Evolutionary conservation across 108 stramenopile genomes (phyloP).

Genomic region (Aurantiochytrium sp.): DNA sequence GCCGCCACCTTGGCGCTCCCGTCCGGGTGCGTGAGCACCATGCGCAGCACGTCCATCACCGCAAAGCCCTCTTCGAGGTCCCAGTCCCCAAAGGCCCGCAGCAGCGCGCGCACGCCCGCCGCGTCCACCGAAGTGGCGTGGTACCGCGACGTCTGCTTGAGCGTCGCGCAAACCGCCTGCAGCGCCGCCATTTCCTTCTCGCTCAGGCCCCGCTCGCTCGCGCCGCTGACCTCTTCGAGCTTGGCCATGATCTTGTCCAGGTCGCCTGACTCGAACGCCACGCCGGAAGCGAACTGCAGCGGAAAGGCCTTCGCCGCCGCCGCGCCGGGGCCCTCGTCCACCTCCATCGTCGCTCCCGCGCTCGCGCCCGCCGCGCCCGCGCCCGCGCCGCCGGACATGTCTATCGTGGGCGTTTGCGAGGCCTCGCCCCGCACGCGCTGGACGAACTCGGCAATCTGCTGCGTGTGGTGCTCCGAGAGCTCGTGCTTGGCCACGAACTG

Average conservation of each 20-base stretch:
- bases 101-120: background rate
- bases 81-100: background rate
- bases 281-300: background rate
- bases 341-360: background rate
- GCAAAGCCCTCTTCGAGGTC: background rate
- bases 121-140: background rate
- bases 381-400: slow-evolving; percentile 3
- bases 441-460: slow-evolving; percentile 14
- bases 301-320: background rate
- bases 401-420: background rate
- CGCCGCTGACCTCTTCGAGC: background rate
- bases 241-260: slow-evolving; percentile 28
- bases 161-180: background rate
- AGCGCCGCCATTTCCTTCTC: background rate
- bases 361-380: background rate
- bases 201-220: background rate
- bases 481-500: background rate
- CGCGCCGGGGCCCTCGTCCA: background rate
- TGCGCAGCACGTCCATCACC: background rate
- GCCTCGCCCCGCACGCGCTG: background rate
- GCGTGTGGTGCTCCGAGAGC: background rate
- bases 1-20: background rate
- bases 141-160: slow-evolving; percentile 1
- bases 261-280: background rate
- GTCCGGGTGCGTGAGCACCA: background rate